These are phyloP conservation scores for Hypocreales sp. DNA, from an alignment of 2,329 filamentous ascomycete species.

Conservation along the genomic window DNA sequence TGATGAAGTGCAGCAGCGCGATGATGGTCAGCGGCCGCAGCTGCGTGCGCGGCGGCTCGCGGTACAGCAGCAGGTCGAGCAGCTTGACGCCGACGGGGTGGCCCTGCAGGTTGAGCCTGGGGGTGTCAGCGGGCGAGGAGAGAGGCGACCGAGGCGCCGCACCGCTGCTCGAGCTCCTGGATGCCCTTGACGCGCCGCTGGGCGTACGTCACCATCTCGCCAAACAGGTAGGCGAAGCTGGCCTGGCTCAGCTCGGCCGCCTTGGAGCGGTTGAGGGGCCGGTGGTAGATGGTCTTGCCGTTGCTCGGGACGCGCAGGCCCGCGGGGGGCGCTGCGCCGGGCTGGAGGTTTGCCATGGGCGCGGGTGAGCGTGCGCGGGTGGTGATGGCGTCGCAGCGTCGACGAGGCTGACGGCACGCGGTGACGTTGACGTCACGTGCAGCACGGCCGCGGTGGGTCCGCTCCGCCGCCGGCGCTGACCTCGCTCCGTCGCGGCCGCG, in stretches of 20 bases:
- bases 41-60: constrained; percentile 54
- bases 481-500: no score
- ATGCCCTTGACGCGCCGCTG: constrained; percentile 84
- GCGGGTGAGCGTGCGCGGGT: no score
- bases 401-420: no score
- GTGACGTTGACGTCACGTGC: no score
- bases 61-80: constrained; percentile 86
- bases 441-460: no score
- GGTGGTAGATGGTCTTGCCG: constrained; percentile 96
- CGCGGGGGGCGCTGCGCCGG: constrained; percentile 21
- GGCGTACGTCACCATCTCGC: constrained; percentile 92
- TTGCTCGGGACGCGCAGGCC: constrained; percentile 79
- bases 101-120: constrained; percentile 75
- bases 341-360: constrained; percentile 35
- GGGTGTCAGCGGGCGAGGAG: background rate
- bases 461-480: no score
- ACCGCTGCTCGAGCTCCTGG: constrained; percentile 85
- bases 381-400: no score
- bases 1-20: constrained; percentile 85
- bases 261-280: constrained; percentile 79
- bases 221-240: constrained; percentile 90
- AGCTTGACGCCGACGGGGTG: constrained; percentile 89
- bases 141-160: background rate
- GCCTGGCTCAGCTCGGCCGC: constrained; percentile 82
- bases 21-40: constrained; percentile 78